Evolutionary conservation across 371 early-diverging fungal genomes (phyloP).

Genomic region (Mortierella sp.): DNA sequence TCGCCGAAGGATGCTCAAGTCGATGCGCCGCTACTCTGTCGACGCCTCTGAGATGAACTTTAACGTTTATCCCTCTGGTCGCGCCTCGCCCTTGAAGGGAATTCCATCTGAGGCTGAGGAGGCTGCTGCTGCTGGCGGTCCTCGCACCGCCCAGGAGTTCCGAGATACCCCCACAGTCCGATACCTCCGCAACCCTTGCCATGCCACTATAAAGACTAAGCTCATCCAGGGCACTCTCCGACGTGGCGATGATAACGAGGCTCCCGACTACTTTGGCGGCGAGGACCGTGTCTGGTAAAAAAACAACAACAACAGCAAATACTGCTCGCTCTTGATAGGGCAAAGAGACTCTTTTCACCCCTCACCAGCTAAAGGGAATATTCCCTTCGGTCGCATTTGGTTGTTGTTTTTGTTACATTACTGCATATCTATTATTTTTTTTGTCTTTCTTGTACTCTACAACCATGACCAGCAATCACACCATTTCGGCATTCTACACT

Average conservation of each 20-base stretch:
- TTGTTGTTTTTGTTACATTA: background rate
- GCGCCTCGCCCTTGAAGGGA: constrained; percentile 32
- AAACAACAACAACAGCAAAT: background rate
- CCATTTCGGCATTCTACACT: background rate
- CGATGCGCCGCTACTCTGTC: constrained; percentile 53
- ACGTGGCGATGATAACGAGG: constrained; percentile 36
- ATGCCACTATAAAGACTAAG: constrained; percentile 49
- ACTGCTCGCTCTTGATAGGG: too few species aligned
- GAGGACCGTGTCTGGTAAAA: constrained; percentile 54
- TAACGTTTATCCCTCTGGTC: constrained; percentile 29
- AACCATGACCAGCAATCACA: background rate
- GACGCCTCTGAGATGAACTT: constrained; percentile 54
- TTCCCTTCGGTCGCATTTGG: background rate
- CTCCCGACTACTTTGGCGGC: constrained; percentile 45
- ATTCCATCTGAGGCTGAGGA: constrained; percentile 45
- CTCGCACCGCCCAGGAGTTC: constrained; percentile 18
- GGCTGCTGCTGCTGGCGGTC: constrained; percentile 4
- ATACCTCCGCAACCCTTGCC: constrained; percentile 45
- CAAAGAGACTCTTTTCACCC: background rate
- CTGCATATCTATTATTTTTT: background rate
- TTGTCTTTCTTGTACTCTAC: background rate
- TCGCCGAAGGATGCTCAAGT: constrained; percentile 52
- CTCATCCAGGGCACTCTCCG: constrained; percentile 33
- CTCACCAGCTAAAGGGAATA: background rate
- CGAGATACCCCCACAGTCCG: constrained; percentile 41